Base-by-base conservation (phyloP, 164 flowering plant species). In the Sextonia rubra region DNA sequence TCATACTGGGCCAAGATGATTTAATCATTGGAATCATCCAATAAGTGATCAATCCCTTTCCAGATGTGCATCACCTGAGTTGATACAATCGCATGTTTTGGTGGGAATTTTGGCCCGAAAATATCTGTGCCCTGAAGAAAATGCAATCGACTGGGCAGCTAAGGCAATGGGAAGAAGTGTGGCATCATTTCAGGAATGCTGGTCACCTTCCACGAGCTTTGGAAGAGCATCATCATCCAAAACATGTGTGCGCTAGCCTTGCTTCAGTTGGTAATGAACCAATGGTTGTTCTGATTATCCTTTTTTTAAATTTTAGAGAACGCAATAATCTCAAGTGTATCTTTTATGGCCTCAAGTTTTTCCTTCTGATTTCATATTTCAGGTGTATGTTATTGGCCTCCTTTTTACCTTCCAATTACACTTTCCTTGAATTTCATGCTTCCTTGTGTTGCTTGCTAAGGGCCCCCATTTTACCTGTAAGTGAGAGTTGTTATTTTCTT, bases 1-100 rank as follows among this genome's bases (percentile, higher is more conserved):
- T 58, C 70, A 73, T 15, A 29, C 44, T 9, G 70, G 23, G 74
- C 15, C 69, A 12, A 27, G 26, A 60, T 64, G 18, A 26, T 14
- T 47, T 32, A 6, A 17, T 29, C 67, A 29, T 64, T 17, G 17
- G 6, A 20, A 20, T 3, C 17, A 27, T 64, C 29, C 14, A 12
- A 29, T 18, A 4, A 4, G 4, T 32, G 27, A 14, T 29, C 44
- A 20, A 17, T 61, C 22, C 27, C 25, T 22, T 8, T 61, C 12
- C 23, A n/a, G 24, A 22, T 4, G 14, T 22, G 23, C 64, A 24
- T 22, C 23, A 61, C 27, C 12, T 23, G 14, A 12, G 20, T 61
- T 27, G 22, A 23, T 4, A 17, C 23, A 61, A 24, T 61, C 9
- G 64, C 25, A 11, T 24, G 12, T 61, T n/a, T 22, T 22, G 22